Evolutionary conservation across 2,329 filamentous ascomycete species (phyloP).

Genomic region (Arthrobotrys musiformis): DNA sequence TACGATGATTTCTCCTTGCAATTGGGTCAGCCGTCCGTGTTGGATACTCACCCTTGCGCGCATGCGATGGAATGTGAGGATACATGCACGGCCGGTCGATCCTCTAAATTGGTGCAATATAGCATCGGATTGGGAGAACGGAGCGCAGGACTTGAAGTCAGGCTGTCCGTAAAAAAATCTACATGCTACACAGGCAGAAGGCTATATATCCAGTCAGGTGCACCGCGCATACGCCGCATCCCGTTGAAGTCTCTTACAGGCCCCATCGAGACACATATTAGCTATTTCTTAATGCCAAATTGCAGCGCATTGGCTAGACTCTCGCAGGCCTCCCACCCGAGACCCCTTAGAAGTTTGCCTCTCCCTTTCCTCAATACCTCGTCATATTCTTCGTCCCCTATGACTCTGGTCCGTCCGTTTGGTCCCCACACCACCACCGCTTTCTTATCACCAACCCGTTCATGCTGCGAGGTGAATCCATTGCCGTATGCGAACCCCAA

Average conservation of each 20-base stretch:
- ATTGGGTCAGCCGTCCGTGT: neutral
- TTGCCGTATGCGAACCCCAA: slow-evolving; percentile 30
- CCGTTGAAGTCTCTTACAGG: neutral
- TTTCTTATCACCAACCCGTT: neutral
- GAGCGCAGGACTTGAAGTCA: neutral
- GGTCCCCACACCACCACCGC: slow-evolving; percentile 33
- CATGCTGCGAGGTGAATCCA: slow-evolving; percentile 13
- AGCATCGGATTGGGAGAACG: neutral
- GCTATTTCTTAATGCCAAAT: slow-evolving; percentile 17
- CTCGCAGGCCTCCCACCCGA: slow-evolving; percentile 36
- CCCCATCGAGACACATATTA: neutral
- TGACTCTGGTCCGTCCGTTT: slow-evolving; percentile 7
- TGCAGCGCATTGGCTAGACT: slow-evolving; percentile 32
- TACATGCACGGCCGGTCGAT: neutral
- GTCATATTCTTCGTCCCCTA: slow-evolving; percentile 25
- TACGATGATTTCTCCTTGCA: neutral
- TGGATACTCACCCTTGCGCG: neutral
- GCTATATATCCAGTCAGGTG: too few species aligned
- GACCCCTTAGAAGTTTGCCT: slow-evolving; percentile 11
- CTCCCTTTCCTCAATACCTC: slow-evolving; percentile 22
- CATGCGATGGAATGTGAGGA: slow-evolving; percentile 27
- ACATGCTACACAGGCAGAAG: too few species aligned
- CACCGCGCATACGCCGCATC: neutral
- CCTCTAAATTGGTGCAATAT: neutral
- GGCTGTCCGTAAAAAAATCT: neutral